Base-by-base conservation (phyloP, 164 flowering plant genomes). In the Vitis rotundifolia region DNA sequence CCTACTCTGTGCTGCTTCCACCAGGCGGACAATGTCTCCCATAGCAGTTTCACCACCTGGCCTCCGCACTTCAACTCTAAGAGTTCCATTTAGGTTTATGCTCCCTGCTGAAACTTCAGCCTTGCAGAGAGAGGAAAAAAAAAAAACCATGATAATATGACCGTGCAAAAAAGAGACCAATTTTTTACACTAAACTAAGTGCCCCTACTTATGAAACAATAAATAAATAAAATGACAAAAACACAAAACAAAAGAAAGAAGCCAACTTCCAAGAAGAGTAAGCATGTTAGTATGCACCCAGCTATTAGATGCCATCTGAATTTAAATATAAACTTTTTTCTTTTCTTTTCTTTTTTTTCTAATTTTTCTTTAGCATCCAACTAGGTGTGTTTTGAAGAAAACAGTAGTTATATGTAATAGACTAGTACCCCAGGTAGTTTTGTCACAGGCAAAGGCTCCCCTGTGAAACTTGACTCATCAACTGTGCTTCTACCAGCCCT, bases 391-490 rank as follows among this genome's bases (percentile, higher is more conserved):
- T 63, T 37, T 10, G 19, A 3, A 31, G 11, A 13, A 56, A 44
- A 52, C n/a, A 16, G 58, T 47, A 44, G 63, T 56, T 18, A 51
- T 15, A 56, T 56, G 28, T 49, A 29, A 69, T 26, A 66, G 12
- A 72, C 44, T 52, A 71, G 68, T 88, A 93, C 99, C 97, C 94
- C 99, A 67, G 92, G 87, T 56, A 91, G 31, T 81, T 96, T 96
- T 26, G 94, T 90, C 68, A 91, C 91, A 37, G 99, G 99, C 68
- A 96, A 76, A 69, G 98, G 98, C 84, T 96, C 99, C 73, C 99
- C 99, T 1, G 98, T 93, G 73, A 96, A 88, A 76, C 95, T 89
- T 67, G 99, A 96, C 75, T 96, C 99, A 75, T 96, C 98, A 73
- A 93, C 81, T 28, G 91, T 90, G 85, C 99, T 96, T 84, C 98